Evolutionary conservation across 176 grass and related monocot species (phyloP).

Genomic region (Alopecurus myosuroides): DNA sequence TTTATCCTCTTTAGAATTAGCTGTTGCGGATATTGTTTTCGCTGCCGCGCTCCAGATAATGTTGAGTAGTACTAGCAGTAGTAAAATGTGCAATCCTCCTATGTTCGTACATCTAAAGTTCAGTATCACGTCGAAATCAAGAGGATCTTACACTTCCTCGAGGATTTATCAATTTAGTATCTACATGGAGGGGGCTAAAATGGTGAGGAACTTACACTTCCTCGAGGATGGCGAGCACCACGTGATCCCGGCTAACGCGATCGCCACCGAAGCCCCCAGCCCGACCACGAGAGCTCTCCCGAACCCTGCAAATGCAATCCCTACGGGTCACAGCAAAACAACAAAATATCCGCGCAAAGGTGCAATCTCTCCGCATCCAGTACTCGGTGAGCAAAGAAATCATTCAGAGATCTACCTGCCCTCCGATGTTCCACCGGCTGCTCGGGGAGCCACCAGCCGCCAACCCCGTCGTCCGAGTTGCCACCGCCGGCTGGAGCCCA

Average conservation of each 20-base stretch:
- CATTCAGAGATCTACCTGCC: not conserved
- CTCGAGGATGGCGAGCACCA: slow-evolving; percentile 48
- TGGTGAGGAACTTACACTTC: slow-evolving; percentile 35
- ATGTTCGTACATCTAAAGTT: not conserved
- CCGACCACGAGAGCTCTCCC: slow-evolving; percentile 40
- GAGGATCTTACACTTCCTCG: too few species aligned
- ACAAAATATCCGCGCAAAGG: slow-evolving; percentile 8
- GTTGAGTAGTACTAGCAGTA: not conserved
- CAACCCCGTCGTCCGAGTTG: slow-evolving; percentile 20
- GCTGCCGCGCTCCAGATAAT: not conserved
- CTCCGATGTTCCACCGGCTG: not conserved
- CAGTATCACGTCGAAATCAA: not conserved
- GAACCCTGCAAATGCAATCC: slow-evolving; percentile 39
- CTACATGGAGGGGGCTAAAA: not conserved
- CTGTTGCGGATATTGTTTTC: not conserved
- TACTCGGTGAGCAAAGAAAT: not conserved
- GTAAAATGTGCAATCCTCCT: not conserved
- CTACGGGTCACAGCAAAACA: not conserved
- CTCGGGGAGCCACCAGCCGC: slow-evolving; percentile 38
- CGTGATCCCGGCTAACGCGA: slow-evolving; percentile 49
- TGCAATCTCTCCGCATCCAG: not conserved
- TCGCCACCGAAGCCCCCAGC: slow-evolving; percentile 48
- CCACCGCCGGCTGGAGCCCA: slow-evolving; percentile 7
- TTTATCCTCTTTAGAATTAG: not conserved
- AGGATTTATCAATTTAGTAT: not conserved